phyloP scores from a whole-genome alignment of 805 yeast genomes.

The Hanseniaspora singularis region DNA sequence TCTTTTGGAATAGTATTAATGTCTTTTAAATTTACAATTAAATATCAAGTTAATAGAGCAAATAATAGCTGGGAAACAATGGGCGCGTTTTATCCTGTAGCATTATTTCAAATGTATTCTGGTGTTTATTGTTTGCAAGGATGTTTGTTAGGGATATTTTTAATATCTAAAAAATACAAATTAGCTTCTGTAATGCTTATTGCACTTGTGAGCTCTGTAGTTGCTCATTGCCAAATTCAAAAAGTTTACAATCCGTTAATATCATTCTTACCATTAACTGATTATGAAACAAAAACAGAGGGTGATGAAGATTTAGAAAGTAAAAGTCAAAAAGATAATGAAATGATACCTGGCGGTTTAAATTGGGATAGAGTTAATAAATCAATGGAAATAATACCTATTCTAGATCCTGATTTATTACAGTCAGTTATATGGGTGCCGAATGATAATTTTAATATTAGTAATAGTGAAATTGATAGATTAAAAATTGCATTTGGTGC shows the following conservation, averaged over 20 bases:
- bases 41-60: conserved; percentile 41
- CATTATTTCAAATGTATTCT: conserved; percentile 61
- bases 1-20: conserved; percentile 46
- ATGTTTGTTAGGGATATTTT: conserved; percentile 64
- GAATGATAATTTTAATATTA: conserved; percentile 30
- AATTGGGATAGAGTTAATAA: conserved; percentile 8
- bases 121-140: conserved; percentile 76
- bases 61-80: conserved; percentile 48
- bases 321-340: not conserved
- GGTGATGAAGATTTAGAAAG: not conserved
- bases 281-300: not conserved
- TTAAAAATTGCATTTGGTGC: conserved; percentile 18
- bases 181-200: conserved; percentile 39
- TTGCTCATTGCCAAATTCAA: conserved; percentile 44
- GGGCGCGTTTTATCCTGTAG: conserved; percentile 63
- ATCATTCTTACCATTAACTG: conserved; percentile 30
- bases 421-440: conserved; percentile 35
- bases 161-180: conserved; percentile 42
- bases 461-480: conserved; percentile 20
- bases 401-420: conserved; percentile 15
- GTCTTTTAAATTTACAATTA: conserved; percentile 60
- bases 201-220: conserved; percentile 41
- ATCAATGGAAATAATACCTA: conserved; percentile 13
- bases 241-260: conserved; percentile 31
- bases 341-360: not conserved